Percentiles rank a stretch among this genome's conserved stretches.
Evolutionary conservation across 306 rosid genomes (phyloP).

Genomic region (Parietaria judaica): DNA sequence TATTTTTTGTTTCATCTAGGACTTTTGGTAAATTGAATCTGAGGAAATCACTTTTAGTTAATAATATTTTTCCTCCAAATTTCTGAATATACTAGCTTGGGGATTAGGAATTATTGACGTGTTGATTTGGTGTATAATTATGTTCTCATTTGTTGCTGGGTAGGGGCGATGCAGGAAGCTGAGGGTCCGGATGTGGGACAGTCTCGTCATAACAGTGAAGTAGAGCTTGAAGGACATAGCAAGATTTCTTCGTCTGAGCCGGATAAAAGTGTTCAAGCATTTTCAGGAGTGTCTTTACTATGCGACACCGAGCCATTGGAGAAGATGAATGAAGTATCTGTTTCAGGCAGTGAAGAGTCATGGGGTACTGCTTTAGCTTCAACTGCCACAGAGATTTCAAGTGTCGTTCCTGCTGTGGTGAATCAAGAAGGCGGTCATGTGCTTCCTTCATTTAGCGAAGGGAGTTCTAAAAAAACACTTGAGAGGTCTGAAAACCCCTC

Average conservation of each 20-base stretch:
- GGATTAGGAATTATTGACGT: constrained; percentile 20
- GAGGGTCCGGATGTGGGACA: constrained; percentile 42
- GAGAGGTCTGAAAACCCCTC: constrained; percentile 26
- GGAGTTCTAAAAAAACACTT: constrained; percentile 20
- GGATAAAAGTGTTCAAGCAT: constrained; percentile 29
- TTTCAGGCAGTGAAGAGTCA: constrained; percentile 27
- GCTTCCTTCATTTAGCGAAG: constrained; percentile 24
- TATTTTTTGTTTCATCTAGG: no score
- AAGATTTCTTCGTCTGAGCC: constrained; percentile 24
- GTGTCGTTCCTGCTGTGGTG: constrained; percentile 23
- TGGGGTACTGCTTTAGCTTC: constrained; percentile 21
- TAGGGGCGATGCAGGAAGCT: constrained; percentile 93
- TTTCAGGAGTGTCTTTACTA: constrained; percentile 24
- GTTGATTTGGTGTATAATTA: constrained; percentile 48
- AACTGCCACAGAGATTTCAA: constrained; percentile 25
- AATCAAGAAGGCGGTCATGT: constrained; percentile 23
- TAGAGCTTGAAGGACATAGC: constrained; percentile 33
- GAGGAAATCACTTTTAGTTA: neutral
- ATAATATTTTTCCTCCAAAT: neutral
- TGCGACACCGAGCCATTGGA: constrained; percentile 28
- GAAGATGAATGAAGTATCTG: constrained; percentile 28
- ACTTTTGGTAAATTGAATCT: neutral
- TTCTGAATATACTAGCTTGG: constrained; percentile 14
- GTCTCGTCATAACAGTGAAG: constrained; percentile 28
- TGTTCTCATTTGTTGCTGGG: constrained; percentile 77